Base-by-base conservation (phyloP, 345 rosid species). In the Erysimum cheiranthoides region DNA sequence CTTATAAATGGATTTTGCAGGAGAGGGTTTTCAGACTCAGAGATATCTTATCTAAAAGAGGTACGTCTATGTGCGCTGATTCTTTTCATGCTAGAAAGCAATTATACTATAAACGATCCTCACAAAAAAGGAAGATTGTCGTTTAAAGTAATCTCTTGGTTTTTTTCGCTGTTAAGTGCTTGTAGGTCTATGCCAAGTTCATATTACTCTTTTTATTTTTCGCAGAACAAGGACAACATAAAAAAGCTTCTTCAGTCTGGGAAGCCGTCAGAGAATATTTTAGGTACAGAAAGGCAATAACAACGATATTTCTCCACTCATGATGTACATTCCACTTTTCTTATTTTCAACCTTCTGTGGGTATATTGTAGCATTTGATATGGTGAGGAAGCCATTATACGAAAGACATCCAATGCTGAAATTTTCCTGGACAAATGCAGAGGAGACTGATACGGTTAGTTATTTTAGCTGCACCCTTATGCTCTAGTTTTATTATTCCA, bases 341-440 rank as follows among this genome's bases (percentile, higher is more conserved):
- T 65, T 45, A 73, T 75, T 30, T 73, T 56, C 61, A 43, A 7
- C 73, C 60, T 68, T 50, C 57, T 82, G 71, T 51, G 58, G 32
- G 30, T 62, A 66, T 46, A 74, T 64, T 81, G 84, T 86, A 95
- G 99, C 87, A 62, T 90, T 95, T 82, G 90, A 95, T 72, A 87
- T 87, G 87, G 84, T 88, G 62, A 87, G 84, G 82, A 87, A 93
- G 73, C 99, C 99, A 39, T 70, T 95, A 73, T 95, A 95, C 79
- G 93, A 86, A 67, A 95, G 91, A 81, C 99, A 93, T 88, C 97
- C 96, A 28, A 92, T 93, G 98, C 75, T 82, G 56, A 88, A 91
- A 76, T 93, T 86, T 88, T 86, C 98, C 57, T 95, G 96, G 99
- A 93, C 94, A 14, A 66, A 84, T 47, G 88, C 90, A 3, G 96